Conservation (phyloP, 2,329 filamentous ascomycete species). For the Huntiella omanensis region DNA sequence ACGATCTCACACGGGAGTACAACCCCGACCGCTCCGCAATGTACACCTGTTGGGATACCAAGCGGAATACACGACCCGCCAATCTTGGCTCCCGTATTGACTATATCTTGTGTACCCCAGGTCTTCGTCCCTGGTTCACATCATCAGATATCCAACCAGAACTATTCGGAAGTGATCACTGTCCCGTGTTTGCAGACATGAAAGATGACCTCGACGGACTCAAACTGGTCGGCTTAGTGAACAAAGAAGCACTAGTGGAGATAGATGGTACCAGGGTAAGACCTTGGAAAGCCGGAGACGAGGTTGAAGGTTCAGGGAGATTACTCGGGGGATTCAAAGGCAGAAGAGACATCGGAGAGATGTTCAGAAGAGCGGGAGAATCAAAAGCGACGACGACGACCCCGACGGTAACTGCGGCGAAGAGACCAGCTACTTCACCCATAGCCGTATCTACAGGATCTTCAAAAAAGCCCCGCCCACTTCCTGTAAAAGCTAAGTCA, state of each 20-base stretch:
- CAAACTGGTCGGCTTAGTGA: conserved; percentile 50
- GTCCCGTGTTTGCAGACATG: conserved; percentile 68
- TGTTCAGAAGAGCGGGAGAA: conserved; percentile 41
- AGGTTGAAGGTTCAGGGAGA: conserved; percentile 59
- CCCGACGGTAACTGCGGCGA: conserved; percentile 15
- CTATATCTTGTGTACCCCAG: conserved; percentile 68
- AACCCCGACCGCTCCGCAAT: conserved; percentile 67
- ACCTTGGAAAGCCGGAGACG: conserved; percentile 47
- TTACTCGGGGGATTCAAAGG: conserved; percentile 77
- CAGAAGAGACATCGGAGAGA: conserved; percentile 72
- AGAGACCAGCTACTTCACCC: background rate
- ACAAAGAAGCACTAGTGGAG: conserved; percentile 50
- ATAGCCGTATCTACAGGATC: no score
- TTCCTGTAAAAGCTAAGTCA: background rate
- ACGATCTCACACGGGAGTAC: conserved; percentile 68
- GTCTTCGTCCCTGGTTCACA: conserved; percentile 62
- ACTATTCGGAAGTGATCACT: conserved; percentile 88
- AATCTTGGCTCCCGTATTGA: conserved; percentile 90
- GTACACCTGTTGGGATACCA: conserved; percentile 96
- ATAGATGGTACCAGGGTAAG: conserved; percentile 41
- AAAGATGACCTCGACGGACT: conserved; percentile 40
- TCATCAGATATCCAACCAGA: conserved; percentile 82
- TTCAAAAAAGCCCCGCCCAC: no score
- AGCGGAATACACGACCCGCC: conserved; percentile 83
- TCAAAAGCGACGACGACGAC: conserved; percentile 6